phyloP scores from a whole-genome alignment of 768 basidiomycete genomes.

The Suillus ampliporus region DNA sequence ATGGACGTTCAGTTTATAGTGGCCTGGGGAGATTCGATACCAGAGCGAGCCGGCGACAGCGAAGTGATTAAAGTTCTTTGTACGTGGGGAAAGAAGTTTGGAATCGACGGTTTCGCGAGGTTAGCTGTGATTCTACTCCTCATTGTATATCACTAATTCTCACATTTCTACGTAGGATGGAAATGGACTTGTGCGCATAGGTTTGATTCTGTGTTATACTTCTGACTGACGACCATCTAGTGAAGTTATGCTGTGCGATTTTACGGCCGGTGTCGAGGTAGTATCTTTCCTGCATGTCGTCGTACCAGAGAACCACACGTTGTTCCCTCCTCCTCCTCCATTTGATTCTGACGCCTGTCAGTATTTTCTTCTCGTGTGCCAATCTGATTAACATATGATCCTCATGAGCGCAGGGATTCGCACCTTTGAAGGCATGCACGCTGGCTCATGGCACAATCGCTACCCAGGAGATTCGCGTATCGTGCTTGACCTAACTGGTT shows the following conservation, averaged over 20 bases:
- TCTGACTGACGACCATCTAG: slow-evolving; percentile 21
- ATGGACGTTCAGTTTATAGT: slow-evolving; percentile 44
- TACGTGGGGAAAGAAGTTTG: slow-evolving; percentile 36
- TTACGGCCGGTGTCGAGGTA: slow-evolving; percentile 33
- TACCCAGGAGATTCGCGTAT: slow-evolving; percentile 34
- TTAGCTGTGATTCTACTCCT: neutral
- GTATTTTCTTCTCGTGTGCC: neutral
- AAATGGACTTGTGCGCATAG: slow-evolving; percentile 38
- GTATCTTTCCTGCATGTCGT: slow-evolving; percentile 32
- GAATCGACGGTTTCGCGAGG: slow-evolving; percentile 43
- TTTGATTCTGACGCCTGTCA: neutral
- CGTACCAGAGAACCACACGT: slow-evolving; percentile 17
- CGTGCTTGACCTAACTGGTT: slow-evolving; percentile 26
- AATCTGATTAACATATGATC: neutral
- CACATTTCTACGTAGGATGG: slow-evolving; percentile 25
- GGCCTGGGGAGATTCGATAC: slow-evolving; percentile 31
- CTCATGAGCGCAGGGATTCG: neutral
- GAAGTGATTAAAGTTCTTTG: slow-evolving; percentile 37
- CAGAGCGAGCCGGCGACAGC: slow-evolving; percentile 28
- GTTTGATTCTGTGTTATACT: neutral
- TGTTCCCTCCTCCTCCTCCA: neutral
- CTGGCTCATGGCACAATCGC: slow-evolving; percentile 32
- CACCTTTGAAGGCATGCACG: slow-evolving; percentile 19
- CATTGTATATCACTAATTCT: neutral
- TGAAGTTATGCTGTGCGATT: slow-evolving; percentile 44